These are phyloP conservation scores for Saccharomycopsis lassenensis DNA, from an alignment of 805 yeast genomes.

Conservation along the genomic window DNA sequence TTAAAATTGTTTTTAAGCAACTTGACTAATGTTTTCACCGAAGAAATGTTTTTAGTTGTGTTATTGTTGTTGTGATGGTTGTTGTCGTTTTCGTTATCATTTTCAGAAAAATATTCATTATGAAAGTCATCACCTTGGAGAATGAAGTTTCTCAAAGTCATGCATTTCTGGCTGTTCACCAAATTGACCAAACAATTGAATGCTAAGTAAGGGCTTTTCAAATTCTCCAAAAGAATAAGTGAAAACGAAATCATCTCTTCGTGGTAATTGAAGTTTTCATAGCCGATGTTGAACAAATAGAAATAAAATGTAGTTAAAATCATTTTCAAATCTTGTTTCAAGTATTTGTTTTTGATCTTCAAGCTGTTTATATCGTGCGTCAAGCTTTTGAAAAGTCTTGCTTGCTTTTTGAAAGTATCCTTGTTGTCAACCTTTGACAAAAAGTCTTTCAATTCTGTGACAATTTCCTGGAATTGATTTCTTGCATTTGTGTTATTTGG, in stretches of 20 bases:
- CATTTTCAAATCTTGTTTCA: conserved; percentile 6
- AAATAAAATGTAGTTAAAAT: conserved; percentile 13
- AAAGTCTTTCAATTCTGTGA: conserved; percentile 9
- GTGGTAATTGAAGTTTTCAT: conserved; percentile 4
- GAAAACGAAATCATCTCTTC: conserved; percentile 10
- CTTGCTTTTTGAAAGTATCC: conserved; percentile 9
- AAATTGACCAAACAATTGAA: conserved; percentile 14
- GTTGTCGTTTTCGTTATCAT: not conserved
- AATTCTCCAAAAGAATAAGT: conserved; percentile 7
- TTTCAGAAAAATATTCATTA: not conserved
- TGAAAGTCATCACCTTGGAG: no score
- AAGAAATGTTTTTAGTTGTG: conserved; percentile 12
- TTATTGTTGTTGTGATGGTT: conserved; percentile 8
- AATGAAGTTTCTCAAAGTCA: no score
- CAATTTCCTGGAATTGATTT: conserved; percentile 2
- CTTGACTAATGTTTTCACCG: conserved; percentile 13
- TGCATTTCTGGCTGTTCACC: conserved; percentile 12
- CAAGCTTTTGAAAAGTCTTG: conserved; percentile 7
- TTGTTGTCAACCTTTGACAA: conserved; percentile 8
- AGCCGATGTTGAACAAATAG: conserved; percentile 14
- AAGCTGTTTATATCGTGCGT: conserved; percentile 4
- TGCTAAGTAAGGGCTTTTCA: conserved; percentile 12
- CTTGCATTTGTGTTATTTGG: not conserved
- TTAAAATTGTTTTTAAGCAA: conserved; percentile 9
- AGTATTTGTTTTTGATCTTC: conserved; percentile 2